A percentile compares a stretch with the other conserved stretches of the same genome.
Evolutionary conservation across 176 grass and related monocot species (phyloP).

Genomic region (Elymus sibiricus): DNA sequence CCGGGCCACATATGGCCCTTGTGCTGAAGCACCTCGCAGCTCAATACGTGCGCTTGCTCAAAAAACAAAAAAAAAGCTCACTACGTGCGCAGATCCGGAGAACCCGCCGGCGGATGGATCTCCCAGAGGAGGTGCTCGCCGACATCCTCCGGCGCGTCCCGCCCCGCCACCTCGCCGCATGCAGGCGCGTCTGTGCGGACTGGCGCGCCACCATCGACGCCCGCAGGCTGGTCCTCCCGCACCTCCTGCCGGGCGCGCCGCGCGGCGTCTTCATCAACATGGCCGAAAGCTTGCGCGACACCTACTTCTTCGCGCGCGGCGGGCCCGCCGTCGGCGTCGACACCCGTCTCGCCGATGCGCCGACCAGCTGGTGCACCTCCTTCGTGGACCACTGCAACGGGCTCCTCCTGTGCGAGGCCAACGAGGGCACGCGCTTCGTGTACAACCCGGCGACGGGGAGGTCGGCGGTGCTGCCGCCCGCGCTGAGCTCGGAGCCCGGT

Average conservation of each 20-base stretch:
- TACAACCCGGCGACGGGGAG: not conserved
- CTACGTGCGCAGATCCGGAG: no score
- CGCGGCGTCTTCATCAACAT: not conserved
- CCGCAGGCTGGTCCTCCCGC: not conserved
- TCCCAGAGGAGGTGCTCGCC: not conserved
- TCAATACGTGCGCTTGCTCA: no score
- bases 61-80: no score
- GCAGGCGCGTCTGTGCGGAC: not conserved
- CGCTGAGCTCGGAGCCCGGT: not conserved
- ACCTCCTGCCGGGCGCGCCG: not conserved
- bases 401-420: not conserved
- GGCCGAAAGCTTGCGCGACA: not conserved
- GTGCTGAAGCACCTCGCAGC: no score
- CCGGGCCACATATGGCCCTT: no score
- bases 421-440: not conserved
- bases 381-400: slow-evolving; percentile 1
- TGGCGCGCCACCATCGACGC: not conserved
- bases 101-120: not conserved
- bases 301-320: slow-evolving; percentile 3
- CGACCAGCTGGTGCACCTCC: not conserved
- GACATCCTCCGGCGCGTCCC: not conserved
- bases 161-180: not conserved
- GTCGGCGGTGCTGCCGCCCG: not conserved
- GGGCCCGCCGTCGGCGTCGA: not conserved
- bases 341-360: not conserved